Evolutionary conservation across 78 protist genomes (phyloP).

Genomic region (Cyanophora paradoxa): DNA sequence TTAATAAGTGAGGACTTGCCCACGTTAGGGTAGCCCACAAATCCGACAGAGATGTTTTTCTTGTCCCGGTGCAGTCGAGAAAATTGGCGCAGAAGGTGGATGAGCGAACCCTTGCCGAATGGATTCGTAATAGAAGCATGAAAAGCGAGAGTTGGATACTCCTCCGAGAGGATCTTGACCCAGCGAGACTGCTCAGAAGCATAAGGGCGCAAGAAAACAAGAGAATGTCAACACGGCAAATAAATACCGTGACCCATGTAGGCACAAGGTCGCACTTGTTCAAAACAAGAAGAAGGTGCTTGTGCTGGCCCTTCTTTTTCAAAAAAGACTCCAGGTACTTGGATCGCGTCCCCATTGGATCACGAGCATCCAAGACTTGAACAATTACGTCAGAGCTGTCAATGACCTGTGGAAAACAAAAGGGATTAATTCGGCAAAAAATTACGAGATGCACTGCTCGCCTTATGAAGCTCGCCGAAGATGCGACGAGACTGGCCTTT

Average conservation of each 20-base stretch:
- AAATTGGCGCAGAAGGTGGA: slow-evolving; percentile 83
- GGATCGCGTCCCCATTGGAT: slow-evolving; percentile 97
- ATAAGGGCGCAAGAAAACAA: not conserved
- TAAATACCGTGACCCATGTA: slow-evolving; percentile 84
- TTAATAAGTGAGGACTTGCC: slow-evolving; percentile 97
- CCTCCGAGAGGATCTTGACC: slow-evolving; percentile 75
- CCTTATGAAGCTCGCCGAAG: slow-evolving; percentile 92
- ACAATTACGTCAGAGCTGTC: slow-evolving; percentile 93
- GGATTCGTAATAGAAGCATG: slow-evolving; percentile 93
- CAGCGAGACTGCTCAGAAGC: slow-evolving; percentile 60
- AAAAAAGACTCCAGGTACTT: slow-evolving; percentile 11
- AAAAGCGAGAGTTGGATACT: slow-evolving; percentile 97
- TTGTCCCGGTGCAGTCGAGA: slow-evolving; percentile 79
- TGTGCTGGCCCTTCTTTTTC: slow-evolving; percentile 75
- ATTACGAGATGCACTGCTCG: not conserved
- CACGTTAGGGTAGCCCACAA: slow-evolving; percentile 89
- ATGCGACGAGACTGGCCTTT: slow-evolving; percentile 93
- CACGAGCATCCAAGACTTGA: slow-evolving; percentile 85
- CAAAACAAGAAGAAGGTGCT: slow-evolving; percentile 94
- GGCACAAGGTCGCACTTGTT: slow-evolving; percentile 99
- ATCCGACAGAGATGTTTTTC: slow-evolving; percentile 90
- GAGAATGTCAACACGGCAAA: not conserved
- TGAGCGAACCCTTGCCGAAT: slow-evolving; percentile 96
- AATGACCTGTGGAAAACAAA: slow-evolving; percentile 39
- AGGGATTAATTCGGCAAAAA: not conserved